These are phyloP conservation scores for Emergomyces pasteurianus DNA, from an alignment of 2,329 filamentous ascomycete genomes.

Conservation along the genomic window DNA sequence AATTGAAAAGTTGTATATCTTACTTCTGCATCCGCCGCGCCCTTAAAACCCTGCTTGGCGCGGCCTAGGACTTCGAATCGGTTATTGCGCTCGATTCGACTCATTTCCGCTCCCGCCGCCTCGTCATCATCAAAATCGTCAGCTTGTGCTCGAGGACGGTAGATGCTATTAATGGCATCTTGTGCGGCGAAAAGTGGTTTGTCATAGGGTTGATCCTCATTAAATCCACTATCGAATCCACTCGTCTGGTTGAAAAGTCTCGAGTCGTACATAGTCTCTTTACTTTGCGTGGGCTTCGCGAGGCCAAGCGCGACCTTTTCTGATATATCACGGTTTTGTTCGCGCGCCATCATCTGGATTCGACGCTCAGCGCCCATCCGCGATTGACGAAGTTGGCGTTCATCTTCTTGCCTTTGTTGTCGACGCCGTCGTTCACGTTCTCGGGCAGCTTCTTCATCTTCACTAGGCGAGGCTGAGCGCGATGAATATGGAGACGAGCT, in stretches of 20 bases:
- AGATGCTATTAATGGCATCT: conserved; percentile 89
- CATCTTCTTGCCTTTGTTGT: conserved; percentile 69
- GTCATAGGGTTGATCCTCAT: conserved; percentile 95
- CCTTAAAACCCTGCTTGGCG: conserved; percentile 77
- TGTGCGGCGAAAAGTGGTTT: conserved; percentile 94
- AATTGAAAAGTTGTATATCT: conserved; percentile 17
- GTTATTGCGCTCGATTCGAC: conserved; percentile 72
- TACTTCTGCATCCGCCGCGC: conserved; percentile 65
- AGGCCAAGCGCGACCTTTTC: conserved; percentile 92
- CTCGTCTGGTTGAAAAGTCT: conserved; percentile 87
- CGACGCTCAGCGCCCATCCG: conserved; percentile 90
- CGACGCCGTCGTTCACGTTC: conserved; percentile 66
- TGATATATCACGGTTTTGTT: conserved; percentile 92
- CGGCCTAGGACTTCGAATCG: conserved; percentile 82
- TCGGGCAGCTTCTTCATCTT: conserved; percentile 58
- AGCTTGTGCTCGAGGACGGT: conserved; percentile 62
- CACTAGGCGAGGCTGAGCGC: conserved; percentile 37
- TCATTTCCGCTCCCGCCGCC: conserved; percentile 69
- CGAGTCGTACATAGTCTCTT: conserved; percentile 95
- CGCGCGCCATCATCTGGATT: conserved; percentile 83
- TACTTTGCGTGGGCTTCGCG: conserved; percentile 84
- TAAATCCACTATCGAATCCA: conserved; percentile 84
- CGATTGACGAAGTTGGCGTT: conserved; percentile 82
- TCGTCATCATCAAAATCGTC: conserved; percentile 68
- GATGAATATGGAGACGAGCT: conserved; percentile 34